Percentiles rank a stretch among this genome's conserved stretches.
Conservation (phyloP, 108 stramenopile species). For the Nannochloropsis oceanica region DNA sequence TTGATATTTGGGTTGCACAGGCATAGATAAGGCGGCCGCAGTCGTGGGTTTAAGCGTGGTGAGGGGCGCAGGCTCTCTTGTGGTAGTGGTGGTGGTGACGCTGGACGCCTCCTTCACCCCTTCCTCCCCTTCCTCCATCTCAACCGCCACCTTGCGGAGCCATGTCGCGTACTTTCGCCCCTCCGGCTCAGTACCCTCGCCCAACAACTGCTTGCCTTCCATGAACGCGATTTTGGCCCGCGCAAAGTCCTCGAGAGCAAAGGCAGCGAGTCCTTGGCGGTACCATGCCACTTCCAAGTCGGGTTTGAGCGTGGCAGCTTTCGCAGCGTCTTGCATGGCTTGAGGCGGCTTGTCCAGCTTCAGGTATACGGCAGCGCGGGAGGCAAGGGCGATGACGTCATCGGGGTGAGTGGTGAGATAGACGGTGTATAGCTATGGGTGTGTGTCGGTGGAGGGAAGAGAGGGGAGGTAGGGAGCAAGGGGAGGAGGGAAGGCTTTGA, state of each 20-base stretch:
- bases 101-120: neutral
- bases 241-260: neutral
- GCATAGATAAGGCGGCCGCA: neutral
- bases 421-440: neutral
- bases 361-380: neutral
- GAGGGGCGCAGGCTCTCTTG: neutral
- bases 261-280: neutral
- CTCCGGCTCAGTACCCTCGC: neutral
- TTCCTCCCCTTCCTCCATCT: neutral
- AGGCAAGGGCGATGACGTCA: neutral
- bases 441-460: neutral
- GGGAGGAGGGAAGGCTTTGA: neutral
- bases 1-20: conserved; percentile 9
- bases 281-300: neutral
- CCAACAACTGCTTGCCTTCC: neutral
- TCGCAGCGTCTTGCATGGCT: neutral
- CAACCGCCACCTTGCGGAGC: neutral
- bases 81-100: neutral
- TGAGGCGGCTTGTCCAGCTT: neutral
- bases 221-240: neutral
- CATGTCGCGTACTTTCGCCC: neutral
- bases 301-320: neutral
- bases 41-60: neutral
- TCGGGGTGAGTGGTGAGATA: neutral
- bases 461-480: neutral